Evolutionary conservation across 2,329 filamentous ascomycete species (phyloP).

Genomic region (Sordariomycetes sp.): DNA sequence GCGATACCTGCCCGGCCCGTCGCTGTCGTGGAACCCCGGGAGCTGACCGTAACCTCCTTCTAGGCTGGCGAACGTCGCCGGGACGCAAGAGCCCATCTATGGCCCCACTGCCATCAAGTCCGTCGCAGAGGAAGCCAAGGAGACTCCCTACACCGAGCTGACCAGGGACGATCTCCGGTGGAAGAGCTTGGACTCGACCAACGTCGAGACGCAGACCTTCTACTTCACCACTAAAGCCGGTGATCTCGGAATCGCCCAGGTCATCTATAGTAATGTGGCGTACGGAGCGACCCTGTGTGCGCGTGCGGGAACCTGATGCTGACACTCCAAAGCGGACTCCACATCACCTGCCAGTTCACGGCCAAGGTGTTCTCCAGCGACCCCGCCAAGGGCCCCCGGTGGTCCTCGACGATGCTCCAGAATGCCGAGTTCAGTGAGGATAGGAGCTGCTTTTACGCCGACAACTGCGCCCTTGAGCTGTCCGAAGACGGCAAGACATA

Average conservation of each 20-base stretch:
- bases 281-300: conserved; percentile 30
- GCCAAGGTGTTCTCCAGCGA: conserved; percentile 78
- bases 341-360: conserved; percentile 88
- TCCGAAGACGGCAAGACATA: conserved; percentile 74
- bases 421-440: conserved; percentile 78
- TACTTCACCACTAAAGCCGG: conserved; percentile 77
- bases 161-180: conserved; percentile 71
- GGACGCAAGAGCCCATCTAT: conserved; percentile 94
- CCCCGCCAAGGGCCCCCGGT: conserved; percentile 59
- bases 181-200: conserved; percentile 68
- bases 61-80: conserved; percentile 67
- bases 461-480: conserved; percentile 73
- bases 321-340: conserved; percentile 55
- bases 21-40: not conserved
- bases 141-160: conserved; percentile 68
- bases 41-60: not conserved
- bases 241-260: conserved; percentile 64
- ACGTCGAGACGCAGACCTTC: conserved; percentile 90
- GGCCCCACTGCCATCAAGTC: conserved; percentile 78
- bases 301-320: conserved; percentile 6
- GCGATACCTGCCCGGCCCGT: not conserved
- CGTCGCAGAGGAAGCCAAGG: conserved; percentile 68
- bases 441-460: conserved; percentile 72
- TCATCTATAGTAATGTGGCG: conserved; percentile 97
- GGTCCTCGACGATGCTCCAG: conserved; percentile 67